These are phyloP conservation scores for Talaromyces sp. DNA, from an alignment of 2,329 filamentous ascomycete species.

Conservation along the genomic window DNA sequence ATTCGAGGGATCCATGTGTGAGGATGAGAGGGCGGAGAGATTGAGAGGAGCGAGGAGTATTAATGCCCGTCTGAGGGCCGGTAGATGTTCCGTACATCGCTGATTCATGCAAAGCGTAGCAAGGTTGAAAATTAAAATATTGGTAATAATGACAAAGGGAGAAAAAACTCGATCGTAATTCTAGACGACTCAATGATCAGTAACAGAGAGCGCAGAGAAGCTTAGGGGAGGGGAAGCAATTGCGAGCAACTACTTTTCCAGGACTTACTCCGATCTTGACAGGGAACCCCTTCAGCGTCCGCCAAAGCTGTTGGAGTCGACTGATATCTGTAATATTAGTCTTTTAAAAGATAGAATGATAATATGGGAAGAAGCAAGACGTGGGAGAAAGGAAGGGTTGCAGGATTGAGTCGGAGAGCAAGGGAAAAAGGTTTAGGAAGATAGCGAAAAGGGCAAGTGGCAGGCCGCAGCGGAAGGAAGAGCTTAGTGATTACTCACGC, in stretches of 20 bases:
- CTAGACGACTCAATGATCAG: not conserved
- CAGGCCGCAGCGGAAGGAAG: not conserved
- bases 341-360: not conserved
- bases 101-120: slow-evolving; percentile 8
- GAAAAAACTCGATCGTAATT: not conserved
- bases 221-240: not conserved
- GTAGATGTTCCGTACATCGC: slow-evolving; percentile 78
- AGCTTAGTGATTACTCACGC: not conserved
- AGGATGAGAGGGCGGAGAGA: slow-evolving; percentile 89
- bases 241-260: not conserved
- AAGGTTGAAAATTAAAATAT: not conserved
- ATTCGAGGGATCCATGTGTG: slow-evolving; percentile 90
- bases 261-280: slow-evolving; percentile 6
- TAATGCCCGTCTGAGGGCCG: slow-evolving; percentile 90
- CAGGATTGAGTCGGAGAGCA: not conserved
- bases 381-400: not conserved
- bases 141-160: not conserved
- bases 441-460: slow-evolving; percentile 6
- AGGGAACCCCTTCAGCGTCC: slow-evolving; percentile 13
- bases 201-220: not conserved
- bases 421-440: not conserved
- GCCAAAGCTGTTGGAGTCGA: slow-evolving; percentile 17
- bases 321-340: slow-evolving; percentile 6
- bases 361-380: not conserved
- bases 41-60: slow-evolving; percentile 88